These are phyloP conservation scores for Tulasnella sp. DNA, from an alignment of 768 basidiomycete genomes.

Conservation along the genomic window DNA sequence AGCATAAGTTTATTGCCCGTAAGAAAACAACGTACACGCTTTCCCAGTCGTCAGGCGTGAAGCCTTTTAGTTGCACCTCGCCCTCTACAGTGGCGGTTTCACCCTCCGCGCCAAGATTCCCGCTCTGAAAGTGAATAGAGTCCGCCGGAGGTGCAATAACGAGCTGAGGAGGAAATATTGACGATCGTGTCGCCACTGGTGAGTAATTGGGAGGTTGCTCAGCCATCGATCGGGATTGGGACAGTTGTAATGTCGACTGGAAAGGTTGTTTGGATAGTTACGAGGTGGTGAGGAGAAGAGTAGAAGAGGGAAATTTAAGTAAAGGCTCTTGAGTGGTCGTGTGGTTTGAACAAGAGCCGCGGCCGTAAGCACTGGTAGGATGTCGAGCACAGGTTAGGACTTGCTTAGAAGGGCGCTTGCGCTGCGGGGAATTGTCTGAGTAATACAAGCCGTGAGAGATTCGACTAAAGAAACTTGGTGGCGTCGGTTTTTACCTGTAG, in stretches of 20 bases:
- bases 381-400: background rate
- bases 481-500: background rate
- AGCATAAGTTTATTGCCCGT: background rate
- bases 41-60: conserved; percentile 59
- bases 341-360: background rate
- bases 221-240: background rate
- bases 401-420: background rate
- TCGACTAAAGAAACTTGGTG: background rate
- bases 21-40: conserved; percentile 66
- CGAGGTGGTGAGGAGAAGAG: too few relatives aligned
- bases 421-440: background rate
- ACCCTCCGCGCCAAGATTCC: conserved; percentile 80
- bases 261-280: too few relatives aligned
- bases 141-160: conserved; percentile 73
- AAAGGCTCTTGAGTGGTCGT: too few relatives aligned
- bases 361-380: background rate
- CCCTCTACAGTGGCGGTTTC: conserved; percentile 85
- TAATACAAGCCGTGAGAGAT: background rate
- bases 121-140: conserved; percentile 80
- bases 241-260: too few relatives aligned
- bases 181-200: conserved; percentile 17
- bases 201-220: conserved; percentile 31
- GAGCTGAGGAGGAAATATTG: conserved; percentile 52
- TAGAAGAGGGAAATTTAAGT: too few relatives aligned
- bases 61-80: conserved; percentile 82